A percentile compares a stretch with the other conserved stretches of the same genome.
Conservation (phyloP, 148 eudicot species). For the Amaranthus palmeri region DNA sequence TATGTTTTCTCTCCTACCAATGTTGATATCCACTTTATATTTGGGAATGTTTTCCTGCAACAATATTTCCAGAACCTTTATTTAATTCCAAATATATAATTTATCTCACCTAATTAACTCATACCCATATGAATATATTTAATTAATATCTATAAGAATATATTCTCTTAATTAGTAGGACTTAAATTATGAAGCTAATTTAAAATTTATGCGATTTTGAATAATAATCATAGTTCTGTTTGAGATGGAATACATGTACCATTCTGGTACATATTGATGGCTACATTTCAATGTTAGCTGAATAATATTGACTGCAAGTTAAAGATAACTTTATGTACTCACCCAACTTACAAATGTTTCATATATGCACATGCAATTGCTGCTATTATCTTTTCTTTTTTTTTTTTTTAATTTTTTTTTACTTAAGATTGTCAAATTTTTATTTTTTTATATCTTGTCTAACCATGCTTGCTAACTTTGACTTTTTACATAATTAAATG, state of each 20-base stretch:
- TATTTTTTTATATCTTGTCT: too few species aligned
- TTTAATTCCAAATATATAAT: slow-evolving; percentile 2
- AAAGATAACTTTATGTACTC: neutral
- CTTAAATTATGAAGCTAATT: slow-evolving; percentile 1
- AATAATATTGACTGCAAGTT: neutral
- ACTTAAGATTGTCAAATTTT: too few species aligned
- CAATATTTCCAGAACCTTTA: slow-evolving; percentile 6
- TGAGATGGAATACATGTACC: too few species aligned
- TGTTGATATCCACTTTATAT: slow-evolving; percentile 1
- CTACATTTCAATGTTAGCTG: neutral
- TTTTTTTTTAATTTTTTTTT: too few species aligned
- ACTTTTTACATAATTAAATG: too few species aligned
- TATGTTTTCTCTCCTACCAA: slow-evolving; percentile 10
- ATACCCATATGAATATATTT: slow-evolving; percentile 12
- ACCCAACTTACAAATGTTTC: neutral
- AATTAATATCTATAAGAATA: neutral
- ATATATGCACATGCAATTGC: neutral
- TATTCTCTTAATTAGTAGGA: neutral
- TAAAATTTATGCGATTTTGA: too few species aligned
- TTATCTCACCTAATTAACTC: slow-evolving; percentile 7
- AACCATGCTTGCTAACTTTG: too few species aligned
- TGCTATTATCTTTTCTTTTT: too few species aligned
- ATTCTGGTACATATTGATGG: neutral
- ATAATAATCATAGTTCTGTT: too few species aligned
- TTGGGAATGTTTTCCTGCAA: slow-evolving; percentile 18